Conservation (phyloP, 805 yeast genomes). For the Debaryomyces maramus region DNA sequence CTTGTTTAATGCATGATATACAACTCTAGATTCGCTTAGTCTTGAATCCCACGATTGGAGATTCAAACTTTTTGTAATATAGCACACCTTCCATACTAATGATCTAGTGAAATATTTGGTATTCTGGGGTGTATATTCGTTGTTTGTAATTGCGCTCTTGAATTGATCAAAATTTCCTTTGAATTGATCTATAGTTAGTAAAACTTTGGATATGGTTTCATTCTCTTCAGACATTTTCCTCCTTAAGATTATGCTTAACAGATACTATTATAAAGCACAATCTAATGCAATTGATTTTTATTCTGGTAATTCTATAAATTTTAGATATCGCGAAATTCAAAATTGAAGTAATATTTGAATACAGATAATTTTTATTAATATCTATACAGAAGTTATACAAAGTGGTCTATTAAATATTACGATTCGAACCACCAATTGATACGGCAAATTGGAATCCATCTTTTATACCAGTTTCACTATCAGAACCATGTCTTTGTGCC, state of each 20-base stretch:
- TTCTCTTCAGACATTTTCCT: conserved; percentile 26
- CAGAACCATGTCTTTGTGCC: conserved; percentile 23
- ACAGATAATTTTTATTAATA: too few species aligned
- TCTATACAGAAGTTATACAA: too few species aligned
- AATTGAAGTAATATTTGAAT: too few species aligned
- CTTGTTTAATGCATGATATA: conserved; percentile 33
- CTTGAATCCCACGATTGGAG: conserved; percentile 33
- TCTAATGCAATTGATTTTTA: too few species aligned
- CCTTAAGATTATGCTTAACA: too few species aligned
- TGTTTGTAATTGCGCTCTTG: conserved; percentile 26
- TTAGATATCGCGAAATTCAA: too few species aligned
- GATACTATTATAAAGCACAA: too few species aligned
- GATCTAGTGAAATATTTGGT: conserved; percentile 27
- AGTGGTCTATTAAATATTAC: conserved; percentile 3
- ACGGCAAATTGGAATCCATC: conserved; percentile 41
- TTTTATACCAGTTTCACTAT: conserved; percentile 26
- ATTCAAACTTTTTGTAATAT: conserved; percentile 36
- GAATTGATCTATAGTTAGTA: conserved; percentile 37
- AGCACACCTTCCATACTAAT: conserved; percentile 38
- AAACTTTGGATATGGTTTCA: conserved; percentile 34
- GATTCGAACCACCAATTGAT: conserved; percentile 40
- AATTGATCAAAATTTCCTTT: conserved; percentile 29
- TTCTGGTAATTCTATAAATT: too few species aligned
- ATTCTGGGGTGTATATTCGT: conserved; percentile 26
- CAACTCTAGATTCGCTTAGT: conserved; percentile 30